Base-by-base conservation (phyloP, 2,329 filamentous ascomycete species). In the Alternaria burnsii region DNA sequence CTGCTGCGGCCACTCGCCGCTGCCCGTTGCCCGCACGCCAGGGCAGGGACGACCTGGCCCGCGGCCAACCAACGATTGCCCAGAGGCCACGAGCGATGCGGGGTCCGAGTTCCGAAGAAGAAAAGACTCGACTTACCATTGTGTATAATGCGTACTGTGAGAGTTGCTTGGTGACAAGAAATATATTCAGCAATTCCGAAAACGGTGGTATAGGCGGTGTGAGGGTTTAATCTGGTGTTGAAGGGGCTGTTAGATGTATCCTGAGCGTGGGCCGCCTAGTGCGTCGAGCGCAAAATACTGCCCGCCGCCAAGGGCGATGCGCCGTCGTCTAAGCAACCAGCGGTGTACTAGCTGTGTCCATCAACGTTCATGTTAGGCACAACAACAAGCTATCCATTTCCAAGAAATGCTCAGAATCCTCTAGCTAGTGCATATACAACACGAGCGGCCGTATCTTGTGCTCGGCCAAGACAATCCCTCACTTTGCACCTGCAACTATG, bases 221-320 rank as follows among this genome's bases (percentile, higher is more conserved):
- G 58, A 55, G 61, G 42, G 47, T 54, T 58, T 32, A 59, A 52
- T 66, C 52, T 57, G 61, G 55, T 61, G 64, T 61, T 55, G 61
- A 61, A 55, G 56, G 62, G 63, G 57, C 47, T 71, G 68, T 72
- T 70, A 67, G 62, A 65, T 67, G 56, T 60, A 57, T 56, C 54
- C 53, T 59, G 58, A 67, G 68, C 68, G 36, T 46, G 63, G 66
- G 58, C 68, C 71, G 65, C 59, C 51, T 26, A 53, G 66, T 70
- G 70, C 64, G 63, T 69, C 69, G 65, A 70, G 72, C 71, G 72
- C 66, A 54, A 34, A 55, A 59, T 59, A 57, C 61, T 68, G 60
- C 42, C 57, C 60, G 70, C 68, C 62, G 65, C 71, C 43, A 58
- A 56, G 58, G 18, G 58, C 43, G 24, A 52, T n/a, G 54, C 42